These are phyloP conservation scores for Aspergillus pseudoglaucus DNA, from an alignment of 2,329 filamentous ascomycete species.

Conservation along the genomic window DNA sequence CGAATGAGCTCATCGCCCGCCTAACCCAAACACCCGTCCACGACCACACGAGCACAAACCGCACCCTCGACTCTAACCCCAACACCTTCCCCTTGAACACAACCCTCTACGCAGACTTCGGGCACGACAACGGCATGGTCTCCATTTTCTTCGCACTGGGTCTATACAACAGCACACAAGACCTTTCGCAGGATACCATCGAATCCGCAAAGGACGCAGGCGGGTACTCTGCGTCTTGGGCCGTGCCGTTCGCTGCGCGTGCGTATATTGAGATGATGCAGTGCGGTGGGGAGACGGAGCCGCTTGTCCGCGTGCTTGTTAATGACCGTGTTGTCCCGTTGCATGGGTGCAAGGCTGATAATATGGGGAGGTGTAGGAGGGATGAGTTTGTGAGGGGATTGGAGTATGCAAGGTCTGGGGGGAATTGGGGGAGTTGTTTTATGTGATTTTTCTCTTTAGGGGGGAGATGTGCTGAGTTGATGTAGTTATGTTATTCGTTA, in stretches of 20 bases:
- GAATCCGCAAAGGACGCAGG: constrained; percentile 48
- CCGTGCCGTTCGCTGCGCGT: constrained; percentile 72
- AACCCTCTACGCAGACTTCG: constrained; percentile 78
- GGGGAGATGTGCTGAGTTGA: neutral
- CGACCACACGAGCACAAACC: constrained; percentile 71
- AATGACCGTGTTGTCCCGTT: constrained; percentile 77
- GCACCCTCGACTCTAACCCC: constrained; percentile 62
- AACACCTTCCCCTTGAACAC: constrained; percentile 66
- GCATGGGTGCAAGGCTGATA: constrained; percentile 63
- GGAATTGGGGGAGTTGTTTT: constrained; percentile 64
- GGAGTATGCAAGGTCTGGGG: constrained; percentile 64
- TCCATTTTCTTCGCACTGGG: constrained; percentile 70
- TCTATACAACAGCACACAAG: constrained; percentile 61
- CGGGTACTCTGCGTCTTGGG: constrained; percentile 71
- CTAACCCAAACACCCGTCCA: constrained; percentile 62
- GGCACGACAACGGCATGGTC: constrained; percentile 83
- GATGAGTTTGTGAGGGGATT: constrained; percentile 67
- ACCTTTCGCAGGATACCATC: constrained; percentile 46
- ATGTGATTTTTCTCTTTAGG: constrained; percentile 5
- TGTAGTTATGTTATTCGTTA: neutral
- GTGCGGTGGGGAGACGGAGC: constrained; percentile 52
- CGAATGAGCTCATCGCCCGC: constrained; percentile 79
- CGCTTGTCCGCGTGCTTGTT: constrained; percentile 70
- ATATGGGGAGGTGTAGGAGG: constrained; percentile 63
- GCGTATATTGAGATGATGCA: constrained; percentile 84